These are phyloP conservation scores for Pseudonitzschia delicatissima DNA, from an alignment of 108 stramenopile species.

Conservation along the genomic window DNA sequence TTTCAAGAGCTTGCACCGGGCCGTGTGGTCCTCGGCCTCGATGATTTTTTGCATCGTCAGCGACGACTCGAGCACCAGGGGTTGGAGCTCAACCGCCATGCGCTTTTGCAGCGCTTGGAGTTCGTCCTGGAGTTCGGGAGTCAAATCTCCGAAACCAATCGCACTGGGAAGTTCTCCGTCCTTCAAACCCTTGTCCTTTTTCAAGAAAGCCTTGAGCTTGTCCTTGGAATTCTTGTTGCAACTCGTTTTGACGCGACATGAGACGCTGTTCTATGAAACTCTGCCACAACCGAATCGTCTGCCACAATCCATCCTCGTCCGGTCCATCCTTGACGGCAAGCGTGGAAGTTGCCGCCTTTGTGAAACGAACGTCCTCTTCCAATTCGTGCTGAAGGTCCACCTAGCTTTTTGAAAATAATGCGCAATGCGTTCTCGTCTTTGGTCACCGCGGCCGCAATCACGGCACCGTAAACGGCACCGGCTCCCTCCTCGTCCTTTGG, in stretches of 20 bases:
- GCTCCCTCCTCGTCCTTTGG: slow-evolving; percentile 15
- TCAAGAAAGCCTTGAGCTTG: slow-evolving; percentile 64
- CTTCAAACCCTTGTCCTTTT: slow-evolving; percentile 64
- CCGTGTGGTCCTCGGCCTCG: slow-evolving; percentile 65
- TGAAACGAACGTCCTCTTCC: slow-evolving; percentile 84
- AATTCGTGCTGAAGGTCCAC: slow-evolving; percentile 76
- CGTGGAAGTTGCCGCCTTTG: slow-evolving; percentile 52
- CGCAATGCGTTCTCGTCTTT: slow-evolving; percentile 51
- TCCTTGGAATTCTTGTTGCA: slow-evolving; percentile 85
- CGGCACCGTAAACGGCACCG: slow-evolving; percentile 30
- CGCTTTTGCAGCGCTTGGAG: slow-evolving; percentile 71
- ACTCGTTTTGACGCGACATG: slow-evolving; percentile 69
- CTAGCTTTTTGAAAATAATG: slow-evolving; percentile 46
- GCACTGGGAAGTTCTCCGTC: slow-evolving; percentile 70
- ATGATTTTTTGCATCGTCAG: slow-evolving; percentile 83
- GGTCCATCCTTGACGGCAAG: slow-evolving; percentile 62
- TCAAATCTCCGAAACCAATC: slow-evolving; percentile 75
- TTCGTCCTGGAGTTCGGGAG: slow-evolving; percentile 70
- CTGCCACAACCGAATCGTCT: slow-evolving; percentile 82
- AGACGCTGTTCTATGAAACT: slow-evolving; percentile 76
- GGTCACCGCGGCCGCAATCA: slow-evolving; percentile 24
- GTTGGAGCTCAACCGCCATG: slow-evolving; percentile 71
- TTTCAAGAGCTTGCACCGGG: slow-evolving; percentile 51
- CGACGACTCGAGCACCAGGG: slow-evolving; percentile 72
- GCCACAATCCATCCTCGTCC: slow-evolving; percentile 70